Percentiles rank a stretch among this genome's conserved stretches.
Conservation (phyloP, 352 stramenopile species). For the Hyphochytrium catenoides region DNA sequence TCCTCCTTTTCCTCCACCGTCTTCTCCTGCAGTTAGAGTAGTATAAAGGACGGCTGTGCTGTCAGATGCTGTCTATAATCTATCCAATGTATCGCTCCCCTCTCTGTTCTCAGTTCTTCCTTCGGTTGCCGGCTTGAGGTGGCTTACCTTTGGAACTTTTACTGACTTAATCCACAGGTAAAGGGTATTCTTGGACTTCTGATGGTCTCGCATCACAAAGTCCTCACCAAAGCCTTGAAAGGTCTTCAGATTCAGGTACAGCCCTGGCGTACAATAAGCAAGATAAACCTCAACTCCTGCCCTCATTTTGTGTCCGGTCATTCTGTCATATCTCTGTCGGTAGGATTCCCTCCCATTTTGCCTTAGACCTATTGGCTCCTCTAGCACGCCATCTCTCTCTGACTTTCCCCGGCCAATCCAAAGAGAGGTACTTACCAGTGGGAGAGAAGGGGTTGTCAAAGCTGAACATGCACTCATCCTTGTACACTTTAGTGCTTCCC, state of each 20-base stretch:
- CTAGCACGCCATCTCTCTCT: no score
- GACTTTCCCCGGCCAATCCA: no score
- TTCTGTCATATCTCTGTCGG: neutral
- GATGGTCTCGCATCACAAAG: conserved; percentile 26
- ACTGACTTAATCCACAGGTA: conserved; percentile 66
- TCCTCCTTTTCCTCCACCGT: conserved; percentile 11
- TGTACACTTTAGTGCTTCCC: conserved; percentile 59
- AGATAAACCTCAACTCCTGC: no score
- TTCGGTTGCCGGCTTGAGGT: no score
- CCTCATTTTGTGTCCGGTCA: neutral
- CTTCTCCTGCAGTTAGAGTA: no score
- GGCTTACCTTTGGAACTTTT: conserved; percentile 15
- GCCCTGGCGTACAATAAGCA: conserved; percentile 27
- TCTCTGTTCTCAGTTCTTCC: no score
- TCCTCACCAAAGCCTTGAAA: conserved; percentile 73
- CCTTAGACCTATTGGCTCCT: neutral
- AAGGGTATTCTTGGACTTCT: conserved; percentile 12
- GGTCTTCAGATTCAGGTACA: conserved; percentile 75
- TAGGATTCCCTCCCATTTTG: neutral
- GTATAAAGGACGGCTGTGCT: no score
- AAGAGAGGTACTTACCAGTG: conserved; percentile 23
- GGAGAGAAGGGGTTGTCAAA: conserved; percentile 69
- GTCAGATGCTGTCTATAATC: no score
- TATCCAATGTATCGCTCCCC: no score
- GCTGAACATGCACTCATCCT: conserved; percentile 91